Evolutionary conservation across 805 yeast genomes (phyloP).

Genomic region (Candida montana): DNA sequence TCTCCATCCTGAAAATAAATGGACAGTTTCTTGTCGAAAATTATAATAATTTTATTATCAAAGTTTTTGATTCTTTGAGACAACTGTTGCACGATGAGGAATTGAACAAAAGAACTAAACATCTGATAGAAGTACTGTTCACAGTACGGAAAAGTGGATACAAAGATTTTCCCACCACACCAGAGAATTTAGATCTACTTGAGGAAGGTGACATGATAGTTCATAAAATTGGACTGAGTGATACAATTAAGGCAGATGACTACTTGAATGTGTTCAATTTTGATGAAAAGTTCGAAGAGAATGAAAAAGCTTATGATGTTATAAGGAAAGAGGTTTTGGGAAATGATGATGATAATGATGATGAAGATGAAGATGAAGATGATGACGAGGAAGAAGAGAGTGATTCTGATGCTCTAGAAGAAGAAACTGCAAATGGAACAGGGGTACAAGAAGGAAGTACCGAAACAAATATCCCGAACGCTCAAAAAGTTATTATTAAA

Average conservation of each 20-base stretch:
- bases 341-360: constrained; percentile 36
- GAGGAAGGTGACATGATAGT: constrained; percentile 57
- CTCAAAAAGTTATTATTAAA: constrained; percentile 26
- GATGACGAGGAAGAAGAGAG: constrained; percentile 21
- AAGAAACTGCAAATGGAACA: constrained; percentile 35
- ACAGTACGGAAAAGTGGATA: constrained; percentile 42
- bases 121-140: constrained; percentile 46
- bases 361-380: constrained; percentile 32
- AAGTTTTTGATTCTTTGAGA: constrained; percentile 56
- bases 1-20: constrained; percentile 41
- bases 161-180: constrained; percentile 33
- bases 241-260: constrained; percentile 40
- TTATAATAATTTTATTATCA: constrained; percentile 40
- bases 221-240: constrained; percentile 53
- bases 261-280: constrained; percentile 44
- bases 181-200: constrained; percentile 50
- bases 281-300: constrained; percentile 45
- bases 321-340: constrained; percentile 24
- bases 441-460: constrained; percentile 40
- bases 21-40: constrained; percentile 47
- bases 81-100: constrained; percentile 51
- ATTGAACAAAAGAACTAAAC: constrained; percentile 38
- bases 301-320: constrained; percentile 43
- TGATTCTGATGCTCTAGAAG: no score
- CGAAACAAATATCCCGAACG: constrained; percentile 22